These are phyloP conservation scores for Lentinula novae-zelandiae DNA, from an alignment of 1,284 basidiomycete species.

Conservation along the genomic window DNA sequence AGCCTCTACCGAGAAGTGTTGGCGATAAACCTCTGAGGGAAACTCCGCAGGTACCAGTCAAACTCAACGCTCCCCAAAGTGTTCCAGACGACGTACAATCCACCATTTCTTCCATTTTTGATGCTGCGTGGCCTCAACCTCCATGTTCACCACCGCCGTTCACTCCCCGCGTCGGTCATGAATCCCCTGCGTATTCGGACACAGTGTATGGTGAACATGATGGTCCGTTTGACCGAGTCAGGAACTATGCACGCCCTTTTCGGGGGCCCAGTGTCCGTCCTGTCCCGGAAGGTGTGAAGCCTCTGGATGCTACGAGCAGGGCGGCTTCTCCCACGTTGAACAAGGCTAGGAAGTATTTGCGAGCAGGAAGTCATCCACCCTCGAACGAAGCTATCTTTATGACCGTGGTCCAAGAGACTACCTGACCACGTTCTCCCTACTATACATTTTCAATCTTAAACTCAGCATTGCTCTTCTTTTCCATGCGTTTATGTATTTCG, in stretches of 20 bases:
- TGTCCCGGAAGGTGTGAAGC: not conserved
- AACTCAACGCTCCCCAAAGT: conserved; percentile 6
- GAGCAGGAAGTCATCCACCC: conserved; percentile 5
- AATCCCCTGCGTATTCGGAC: conserved; percentile 13
- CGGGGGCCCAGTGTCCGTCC: conserved; percentile 9
- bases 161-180: not conserved
- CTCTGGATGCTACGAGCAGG: not conserved
- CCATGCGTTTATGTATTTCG: not conserved
- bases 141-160: conserved; percentile 15
- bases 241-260: conserved; percentile 8
- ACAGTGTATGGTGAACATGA: not conserved
- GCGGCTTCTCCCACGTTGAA: not conserved
- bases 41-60: not conserved
- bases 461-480: not conserved
- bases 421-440: conserved; percentile 7
- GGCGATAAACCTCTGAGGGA: conserved; percentile 1
- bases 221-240: not conserved
- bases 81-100: conserved; percentile 24
- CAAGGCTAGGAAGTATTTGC: conserved; percentile 14
- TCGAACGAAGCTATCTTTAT: conserved; percentile 30
- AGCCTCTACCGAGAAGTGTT: conserved; percentile 13
- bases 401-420: conserved; percentile 37
- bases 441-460: not conserved
- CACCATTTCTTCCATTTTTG: conserved; percentile 29
- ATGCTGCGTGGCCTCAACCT: conserved; percentile 29